A percentile compares a stretch with the other conserved stretches of the same genome.
Conservation (phyloP, 2,329 filamentous ascomycete genomes). For the Alternaria conjuncta region DNA sequence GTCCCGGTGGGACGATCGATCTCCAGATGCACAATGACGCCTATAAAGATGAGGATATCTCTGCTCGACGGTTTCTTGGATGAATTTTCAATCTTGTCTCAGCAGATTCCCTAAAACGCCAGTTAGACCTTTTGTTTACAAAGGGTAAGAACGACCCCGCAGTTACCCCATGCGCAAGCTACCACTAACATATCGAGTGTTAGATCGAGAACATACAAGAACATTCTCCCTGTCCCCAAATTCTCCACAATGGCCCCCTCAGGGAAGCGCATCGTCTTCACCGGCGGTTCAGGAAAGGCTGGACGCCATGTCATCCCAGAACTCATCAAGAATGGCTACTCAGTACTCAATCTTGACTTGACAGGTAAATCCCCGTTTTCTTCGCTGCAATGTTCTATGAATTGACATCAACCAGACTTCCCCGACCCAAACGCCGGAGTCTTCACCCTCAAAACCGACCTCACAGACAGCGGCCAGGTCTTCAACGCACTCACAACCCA, state of each 20-base stretch:
- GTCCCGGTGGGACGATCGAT: slow-evolving; percentile 14
- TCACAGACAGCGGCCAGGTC: slow-evolving; percentile 63
- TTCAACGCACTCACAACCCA: slow-evolving; percentile 63
- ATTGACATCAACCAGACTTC: slow-evolving; percentile 37
- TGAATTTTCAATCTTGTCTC: background rate
- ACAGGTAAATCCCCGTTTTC: background rate
- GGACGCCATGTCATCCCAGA: slow-evolving; percentile 63
- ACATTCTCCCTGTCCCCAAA: background rate
- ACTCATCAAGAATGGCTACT: slow-evolving; percentile 58
- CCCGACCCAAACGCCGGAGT: slow-evolving; percentile 53
- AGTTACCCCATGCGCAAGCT: background rate
- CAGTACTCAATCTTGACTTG: slow-evolving; percentile 64
- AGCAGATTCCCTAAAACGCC: background rate
- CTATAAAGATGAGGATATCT: slow-evolving; percentile 8
- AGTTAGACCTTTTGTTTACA: background rate
- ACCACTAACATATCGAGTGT: background rate
- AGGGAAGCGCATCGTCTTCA: slow-evolving; percentile 52
- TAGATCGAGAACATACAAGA: background rate
- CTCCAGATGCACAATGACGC: slow-evolving; percentile 12
- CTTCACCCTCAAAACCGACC: slow-evolving; percentile 62
- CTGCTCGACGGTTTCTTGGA: background rate
- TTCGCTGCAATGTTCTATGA: background rate
- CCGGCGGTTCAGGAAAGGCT: slow-evolving; percentile 60
- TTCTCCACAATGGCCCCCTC: slow-evolving; percentile 27
- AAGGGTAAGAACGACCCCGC: slow-evolving; percentile 2